Base-by-base conservation (phyloP, 176 grass and related monocot species). In the Poa pratensis region DNA sequence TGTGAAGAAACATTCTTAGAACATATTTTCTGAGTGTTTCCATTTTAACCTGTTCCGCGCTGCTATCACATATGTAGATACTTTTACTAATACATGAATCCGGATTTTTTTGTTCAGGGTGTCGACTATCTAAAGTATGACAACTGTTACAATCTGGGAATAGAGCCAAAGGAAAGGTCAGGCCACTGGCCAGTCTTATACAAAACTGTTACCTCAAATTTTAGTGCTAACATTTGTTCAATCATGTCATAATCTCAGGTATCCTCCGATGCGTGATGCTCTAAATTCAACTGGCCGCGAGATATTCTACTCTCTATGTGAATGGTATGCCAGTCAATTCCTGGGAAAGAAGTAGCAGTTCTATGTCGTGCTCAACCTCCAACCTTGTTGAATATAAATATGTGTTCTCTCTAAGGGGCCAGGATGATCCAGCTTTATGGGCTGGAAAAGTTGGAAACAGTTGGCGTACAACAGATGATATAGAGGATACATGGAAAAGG, bases 241-340 rank as follows among this genome's bases (percentile, higher is more conserved):
- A 39, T 79, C 18, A 27, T 83, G 17, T 59, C 71, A 63, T 77
- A 85, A 74, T 87, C 16, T 68, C 65, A 98, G 96, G 60, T 98
- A 98, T 87, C 96, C 96, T 70, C 96, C 96, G 60, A 98, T 95
- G 93, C 91, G 89, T 50, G 91, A 98, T 92, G 96, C 96, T 85
- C 86, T 98, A 81, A 98, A 98, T 83, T 92, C 93, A 83, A 95
- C 93, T 71, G 93, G 96, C 2, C 84, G 57, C 30, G 35, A 92
- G 39, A 94, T 98, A 87, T 95, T 98, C 69, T 98, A 94, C 73
- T 98, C 96, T 83, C 63, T 98, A 12, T 95, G 96, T 84, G 96
- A 98, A 90, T 98, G 96, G 96, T 98, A 90, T 62, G 76, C 7
- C 14, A 18, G 14, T 66, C 52, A 57, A 8, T 59, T 49, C 54